Conservation (phyloP, 768 basidiomycete genomes). For the Kwoniella heveanensis region DNA sequence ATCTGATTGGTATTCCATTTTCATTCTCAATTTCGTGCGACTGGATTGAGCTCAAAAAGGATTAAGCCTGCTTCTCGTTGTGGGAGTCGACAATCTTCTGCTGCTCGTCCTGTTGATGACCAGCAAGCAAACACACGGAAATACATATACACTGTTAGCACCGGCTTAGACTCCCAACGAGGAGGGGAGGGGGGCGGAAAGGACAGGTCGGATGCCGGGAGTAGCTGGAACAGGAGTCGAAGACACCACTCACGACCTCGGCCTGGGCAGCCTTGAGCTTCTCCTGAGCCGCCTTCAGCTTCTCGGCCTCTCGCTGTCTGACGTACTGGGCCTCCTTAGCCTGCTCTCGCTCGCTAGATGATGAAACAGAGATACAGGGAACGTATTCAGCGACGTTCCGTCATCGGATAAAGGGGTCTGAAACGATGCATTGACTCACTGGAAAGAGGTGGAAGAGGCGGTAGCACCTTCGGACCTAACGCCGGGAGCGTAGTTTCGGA, state of each 20-base stretch:
- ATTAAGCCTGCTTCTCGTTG: slow-evolving; percentile 13
- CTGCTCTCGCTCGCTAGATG: slow-evolving; percentile 48
- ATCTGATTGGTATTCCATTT: too few species aligned
- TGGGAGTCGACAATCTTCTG: slow-evolving; percentile 38
- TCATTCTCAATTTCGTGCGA: too few species aligned
- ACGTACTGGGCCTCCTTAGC: slow-evolving; percentile 52
- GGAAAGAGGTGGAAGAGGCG: slow-evolving; percentile 48
- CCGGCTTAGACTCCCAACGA: too few species aligned
- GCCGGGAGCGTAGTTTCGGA: slow-evolving; percentile 44
- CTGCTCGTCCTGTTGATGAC: slow-evolving; percentile 25
- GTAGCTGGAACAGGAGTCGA: neutral
- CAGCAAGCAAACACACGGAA: too few species aligned
- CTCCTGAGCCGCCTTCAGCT: slow-evolving; percentile 41
- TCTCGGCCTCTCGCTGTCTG: slow-evolving; percentile 42
- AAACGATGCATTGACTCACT: slow-evolving; percentile 33
- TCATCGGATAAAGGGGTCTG: too few species aligned
- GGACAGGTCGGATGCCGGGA: too few species aligned
- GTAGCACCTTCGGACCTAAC: slow-evolving; percentile 44
- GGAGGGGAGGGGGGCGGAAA: too few species aligned
- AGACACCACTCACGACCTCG: slow-evolving; percentile 40
- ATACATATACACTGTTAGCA: too few species aligned
- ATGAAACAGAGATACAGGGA: too few species aligned
- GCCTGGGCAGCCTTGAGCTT: slow-evolving; percentile 42
- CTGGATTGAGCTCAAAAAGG: too few species aligned
- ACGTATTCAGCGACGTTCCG: too few species aligned